Conservation (phyloP, 768 basidiomycete species). For the Lentinula detonsa region DNA sequence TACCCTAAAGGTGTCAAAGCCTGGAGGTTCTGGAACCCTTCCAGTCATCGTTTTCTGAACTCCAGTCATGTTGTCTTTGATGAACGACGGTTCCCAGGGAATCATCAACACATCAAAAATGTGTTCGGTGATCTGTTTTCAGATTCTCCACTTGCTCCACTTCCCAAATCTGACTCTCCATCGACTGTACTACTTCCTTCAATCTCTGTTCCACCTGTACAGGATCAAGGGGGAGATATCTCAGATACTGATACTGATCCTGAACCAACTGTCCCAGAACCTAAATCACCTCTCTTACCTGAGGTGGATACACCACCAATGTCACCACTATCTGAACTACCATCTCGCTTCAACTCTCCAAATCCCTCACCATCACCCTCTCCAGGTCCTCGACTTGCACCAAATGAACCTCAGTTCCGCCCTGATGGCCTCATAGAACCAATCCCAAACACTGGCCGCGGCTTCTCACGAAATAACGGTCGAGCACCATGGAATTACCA, state of each 20-base stretch:
- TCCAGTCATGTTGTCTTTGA: slow-evolving; percentile 19
- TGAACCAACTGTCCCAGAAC: not conserved
- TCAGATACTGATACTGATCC: not conserved
- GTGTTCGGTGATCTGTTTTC: not conserved
- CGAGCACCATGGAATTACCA: too few relatives aligned
- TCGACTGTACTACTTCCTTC: too few relatives aligned
- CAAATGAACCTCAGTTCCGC: not conserved
- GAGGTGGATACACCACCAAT: not conserved
- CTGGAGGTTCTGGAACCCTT: slow-evolving; percentile 19
- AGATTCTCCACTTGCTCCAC: not conserved
- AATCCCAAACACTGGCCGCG: not conserved
- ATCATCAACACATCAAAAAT: not conserved
- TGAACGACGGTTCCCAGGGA: slow-evolving; percentile 16
- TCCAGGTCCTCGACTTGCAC: not conserved
- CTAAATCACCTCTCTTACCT: not conserved
- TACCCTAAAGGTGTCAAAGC: slow-evolving; percentile 14
- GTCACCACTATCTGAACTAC: not conserved
- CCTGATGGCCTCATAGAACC: not conserved
- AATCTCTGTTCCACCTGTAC: not conserved
- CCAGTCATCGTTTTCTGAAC: slow-evolving; percentile 6
- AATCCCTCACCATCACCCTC: too few relatives aligned
- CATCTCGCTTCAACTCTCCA: not conserved
- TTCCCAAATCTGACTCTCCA: not conserved
- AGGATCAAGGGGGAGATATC: not conserved
- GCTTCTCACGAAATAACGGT: not conserved